Base-by-base conservation (phyloP, 805 yeast species). In the Saturnispora diversa region DNA sequence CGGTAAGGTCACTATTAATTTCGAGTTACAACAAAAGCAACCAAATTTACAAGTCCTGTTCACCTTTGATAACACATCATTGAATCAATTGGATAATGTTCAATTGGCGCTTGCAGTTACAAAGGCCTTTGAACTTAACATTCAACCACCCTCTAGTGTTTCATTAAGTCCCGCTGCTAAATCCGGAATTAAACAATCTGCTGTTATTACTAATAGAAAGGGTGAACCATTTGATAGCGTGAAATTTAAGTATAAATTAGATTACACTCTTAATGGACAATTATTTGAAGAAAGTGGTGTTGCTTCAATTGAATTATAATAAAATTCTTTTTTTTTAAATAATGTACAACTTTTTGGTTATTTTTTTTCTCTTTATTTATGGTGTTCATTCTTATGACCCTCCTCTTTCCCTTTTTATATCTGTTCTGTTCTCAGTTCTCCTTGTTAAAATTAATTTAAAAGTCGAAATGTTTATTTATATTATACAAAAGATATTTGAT, bases 161-260 rank as follows among this genome's bases (percentile, higher is more conserved):
- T 25, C 35, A 4, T 15, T 59, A 11, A 38, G 30, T 2, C 44
- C 56, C 2, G 42, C 39, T 22, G 34, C 47, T 8, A 30, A 46
- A 3, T 49, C 51, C 26, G 54, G 55, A 3, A 50, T 60, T 24
- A 48, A 50, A 5, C 63, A 59, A 41, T 45, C 43, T 15, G 54
- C 50, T 16, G 44, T 41, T 22, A 48, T 59, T 37, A 44, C 43
- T 33, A 48, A 47, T 39, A 49, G 47, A 38, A 41, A 43, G 21
- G 48, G 51, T 12, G 35, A 47, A 35, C 11, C 28, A 29, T 45
- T 40, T 30, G 30, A 36, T 19, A 24, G 15, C 10, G 37, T 82
- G 49, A 84, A 82, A 59, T 66, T 86, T 39, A 82, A 84, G 58
- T 85, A 90, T 90, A 83, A 80, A 56, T 68, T 73, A 15, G 70